These are phyloP conservation scores for Puccinia hordei DNA, from an alignment of 1,284 basidiomycete genomes.

Conservation along the genomic window DNA sequence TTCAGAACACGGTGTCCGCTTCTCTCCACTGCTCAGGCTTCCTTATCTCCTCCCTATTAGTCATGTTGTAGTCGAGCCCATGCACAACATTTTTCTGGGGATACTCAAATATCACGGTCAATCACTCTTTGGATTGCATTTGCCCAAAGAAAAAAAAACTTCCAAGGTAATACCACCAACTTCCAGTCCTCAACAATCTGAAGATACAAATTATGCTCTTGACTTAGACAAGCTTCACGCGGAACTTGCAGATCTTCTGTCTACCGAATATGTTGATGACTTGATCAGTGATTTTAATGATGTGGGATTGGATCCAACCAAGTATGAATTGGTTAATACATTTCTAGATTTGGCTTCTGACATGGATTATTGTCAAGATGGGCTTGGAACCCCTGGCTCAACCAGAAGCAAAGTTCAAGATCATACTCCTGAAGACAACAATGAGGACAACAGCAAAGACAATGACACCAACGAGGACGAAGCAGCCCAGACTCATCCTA, in stretches of 20 bases:
- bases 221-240: not conserved
- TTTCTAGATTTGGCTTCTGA: no score
- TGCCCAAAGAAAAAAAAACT: not conserved
- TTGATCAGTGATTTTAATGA: not conserved
- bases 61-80: constrained; percentile 10
- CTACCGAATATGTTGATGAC: not conserved
- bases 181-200: not conserved
- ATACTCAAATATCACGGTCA: constrained; percentile 21
- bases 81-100: constrained; percentile 16
- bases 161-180: not conserved
- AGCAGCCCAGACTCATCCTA: not conserved
- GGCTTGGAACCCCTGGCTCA: no score
- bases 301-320: not conserved
- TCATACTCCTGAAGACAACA: not conserved
- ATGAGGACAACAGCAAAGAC: not conserved
- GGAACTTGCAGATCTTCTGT: not conserved
- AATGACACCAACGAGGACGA: not conserved
- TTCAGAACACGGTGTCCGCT: not conserved
- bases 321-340: no score
- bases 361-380: no score
- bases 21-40: not conserved
- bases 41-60: constrained; percentile 1
- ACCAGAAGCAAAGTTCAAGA: no score
- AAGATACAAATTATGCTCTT: not conserved
- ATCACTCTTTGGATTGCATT: not conserved